A percentile compares a stretch with the other conserved stretches of the same genome.
Conservation (phyloP, 2,329 filamentous ascomycete species). For the Gnomoniopsis sp. region DNA sequence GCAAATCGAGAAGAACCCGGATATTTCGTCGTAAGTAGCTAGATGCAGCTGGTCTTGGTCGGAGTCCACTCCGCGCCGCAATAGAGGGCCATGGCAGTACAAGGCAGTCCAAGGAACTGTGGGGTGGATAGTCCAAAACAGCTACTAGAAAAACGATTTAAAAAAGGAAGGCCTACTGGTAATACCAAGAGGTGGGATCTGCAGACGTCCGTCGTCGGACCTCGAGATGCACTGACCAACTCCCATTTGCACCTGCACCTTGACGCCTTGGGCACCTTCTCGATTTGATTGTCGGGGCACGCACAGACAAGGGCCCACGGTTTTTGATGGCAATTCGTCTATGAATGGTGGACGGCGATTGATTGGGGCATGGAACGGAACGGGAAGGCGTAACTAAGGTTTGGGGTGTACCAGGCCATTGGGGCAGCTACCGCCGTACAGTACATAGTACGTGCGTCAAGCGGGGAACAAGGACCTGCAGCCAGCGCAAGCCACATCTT, state of each 20-base stretch:
- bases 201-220: neutral
- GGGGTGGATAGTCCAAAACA: no score
- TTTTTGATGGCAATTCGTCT: neutral
- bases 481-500: constrained; percentile 5
- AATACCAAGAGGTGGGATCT: no score
- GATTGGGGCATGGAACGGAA: neutral
- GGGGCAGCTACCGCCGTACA: neutral
- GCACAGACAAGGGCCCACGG: no score
- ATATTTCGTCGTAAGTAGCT: constrained; percentile 8
- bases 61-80: neutral
- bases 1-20: neutral
- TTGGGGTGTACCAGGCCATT: neutral
- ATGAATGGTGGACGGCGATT: neutral
- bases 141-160: no score
- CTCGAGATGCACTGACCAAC: no score
- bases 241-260: no score
- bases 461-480: neutral
- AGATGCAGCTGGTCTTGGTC: constrained; percentile 1
- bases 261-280: neutral
- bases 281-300: neutral
- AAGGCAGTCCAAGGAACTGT: neutral
- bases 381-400: constrained; percentile 1
- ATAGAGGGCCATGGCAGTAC: neutral
- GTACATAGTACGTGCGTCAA: neutral
- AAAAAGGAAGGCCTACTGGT: no score